Evolutionary conservation across 768 basidiomycete species (phyloP), one percentile per base, ranked within the genome.

Genomic region (Cystobasidium ongulense): DNA sequence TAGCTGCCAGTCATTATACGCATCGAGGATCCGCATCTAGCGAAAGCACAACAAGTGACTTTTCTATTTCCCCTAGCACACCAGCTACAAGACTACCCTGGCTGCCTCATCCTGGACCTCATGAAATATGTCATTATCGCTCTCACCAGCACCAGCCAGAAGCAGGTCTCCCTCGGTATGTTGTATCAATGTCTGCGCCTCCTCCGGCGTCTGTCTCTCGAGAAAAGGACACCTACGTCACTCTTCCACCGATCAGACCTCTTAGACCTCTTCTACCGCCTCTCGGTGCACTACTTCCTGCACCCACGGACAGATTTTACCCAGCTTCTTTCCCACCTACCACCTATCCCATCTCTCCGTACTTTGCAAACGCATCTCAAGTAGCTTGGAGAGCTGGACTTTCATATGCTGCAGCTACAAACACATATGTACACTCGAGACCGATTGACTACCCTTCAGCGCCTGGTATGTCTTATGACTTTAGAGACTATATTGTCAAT

Each of bases 401-500:
- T 13, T 35, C 57, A 27, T 59, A 59, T 35, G 57, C 57, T 27
- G 29, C 57, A 59, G 25, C 57, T 27, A 23, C 46, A 50, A 50
- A 21, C 18, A 50, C 46, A 8, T 50, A 21, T n/a, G 21, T 50
- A 11, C 46, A 50, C 46, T 4, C 10, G 15, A 50, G 46, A 21
- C 5, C 46, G 15, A 17, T 21, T 11, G 46, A 50, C 15, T 21
- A 8, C n/a, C 15, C 57, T 59, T 23, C 25, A 27, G 57, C 57
- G 4, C 57, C 25, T 29, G 57, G 57, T 27, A 5, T 35, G 11
- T 5, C 25, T 27, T 59, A 59, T 35, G 57, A 59, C 29, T 59
- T 15, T 35, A 59, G 57, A 31, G 57, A 59, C 57, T 59, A 59
- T 29, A 27, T 59, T 59, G 33, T 59, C 57, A 27, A 59, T 35